These are phyloP conservation scores for Candida hispaniensis DNA, from an alignment of 805 yeast species.

Conservation along the genomic window DNA sequence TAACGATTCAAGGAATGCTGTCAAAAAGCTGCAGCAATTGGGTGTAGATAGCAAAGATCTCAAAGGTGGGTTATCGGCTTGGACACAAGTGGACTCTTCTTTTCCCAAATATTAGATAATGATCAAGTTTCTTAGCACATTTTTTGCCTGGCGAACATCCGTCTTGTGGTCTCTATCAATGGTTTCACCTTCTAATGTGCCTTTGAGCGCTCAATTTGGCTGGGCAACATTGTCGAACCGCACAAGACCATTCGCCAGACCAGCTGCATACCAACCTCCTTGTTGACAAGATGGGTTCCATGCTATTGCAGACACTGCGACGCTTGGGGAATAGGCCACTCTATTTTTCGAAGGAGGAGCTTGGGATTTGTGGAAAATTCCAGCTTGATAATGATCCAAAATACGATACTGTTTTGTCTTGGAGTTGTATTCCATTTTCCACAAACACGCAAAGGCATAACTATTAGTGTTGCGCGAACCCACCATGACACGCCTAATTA, in stretches of 20 bases:
- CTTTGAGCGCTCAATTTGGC: too few species aligned
- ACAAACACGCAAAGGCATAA: slow-evolving; percentile 22
- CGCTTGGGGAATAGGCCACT: slow-evolving; percentile 37
- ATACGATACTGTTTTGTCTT: slow-evolving; percentile 31
- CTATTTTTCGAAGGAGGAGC: slow-evolving; percentile 21
- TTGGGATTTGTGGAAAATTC: slow-evolving; percentile 25
- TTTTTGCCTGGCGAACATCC: too few species aligned
- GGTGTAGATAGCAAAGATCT: slow-evolving; percentile 50
- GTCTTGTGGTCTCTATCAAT: too few species aligned
- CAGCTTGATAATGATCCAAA: slow-evolving; percentile 34
- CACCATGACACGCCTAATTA: slow-evolving; percentile 27
- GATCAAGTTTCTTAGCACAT: too few species aligned
- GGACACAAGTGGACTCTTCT: slow-evolving; percentile 51
- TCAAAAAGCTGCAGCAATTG: slow-evolving; percentile 42
- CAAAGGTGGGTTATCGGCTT: slow-evolving; percentile 63
- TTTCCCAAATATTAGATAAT: slow-evolving; percentile 62
- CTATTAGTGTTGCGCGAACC: slow-evolving; percentile 22
- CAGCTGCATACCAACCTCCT: slow-evolving; percentile 45
- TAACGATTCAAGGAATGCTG: slow-evolving; percentile 80
- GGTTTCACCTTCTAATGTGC: too few species aligned
- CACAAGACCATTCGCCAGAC: slow-evolving; percentile 41
- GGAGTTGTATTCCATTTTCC: slow-evolving; percentile 33
- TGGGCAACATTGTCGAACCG: slow-evolving; percentile 27
- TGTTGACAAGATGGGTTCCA: slow-evolving; percentile 45
- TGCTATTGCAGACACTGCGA: slow-evolving; percentile 38